phyloP scores from a whole-genome alignment of 2,329 filamentous ascomycete genomes.

The Penicillium sp. region DNA sequence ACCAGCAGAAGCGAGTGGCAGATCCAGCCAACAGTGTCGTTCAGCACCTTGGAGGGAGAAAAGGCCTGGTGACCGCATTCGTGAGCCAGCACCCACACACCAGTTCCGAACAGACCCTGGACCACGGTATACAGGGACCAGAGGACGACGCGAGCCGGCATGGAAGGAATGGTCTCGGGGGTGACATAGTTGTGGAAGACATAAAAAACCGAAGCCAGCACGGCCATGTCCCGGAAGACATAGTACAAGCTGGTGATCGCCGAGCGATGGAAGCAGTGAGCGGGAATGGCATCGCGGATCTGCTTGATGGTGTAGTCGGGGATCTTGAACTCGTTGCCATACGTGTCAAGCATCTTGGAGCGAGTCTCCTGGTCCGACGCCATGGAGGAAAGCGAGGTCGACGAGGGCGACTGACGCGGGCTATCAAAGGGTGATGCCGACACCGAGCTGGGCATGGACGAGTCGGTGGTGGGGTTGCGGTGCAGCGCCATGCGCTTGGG shows the following conservation, averaged over 20 bases:
- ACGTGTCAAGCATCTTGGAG: slow-evolving; percentile 72
- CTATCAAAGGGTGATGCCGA: slow-evolving; percentile 54
- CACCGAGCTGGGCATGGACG: slow-evolving; percentile 51
- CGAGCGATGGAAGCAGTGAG: slow-evolving; percentile 92
- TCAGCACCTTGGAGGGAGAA: slow-evolving; percentile 82
- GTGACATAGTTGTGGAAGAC: slow-evolving; percentile 86
- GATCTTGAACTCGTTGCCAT: slow-evolving; percentile 88
- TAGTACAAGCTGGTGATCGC: slow-evolving; percentile 69
- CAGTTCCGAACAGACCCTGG: slow-evolving; percentile 89
- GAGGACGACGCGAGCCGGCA: slow-evolving; percentile 57
- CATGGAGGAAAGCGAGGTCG: slow-evolving; percentile 87
- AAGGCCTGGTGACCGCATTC: slow-evolving; percentile 97
- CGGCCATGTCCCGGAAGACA: slow-evolving; percentile 72
- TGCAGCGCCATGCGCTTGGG: slow-evolving; percentile 46
- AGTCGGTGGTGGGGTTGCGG: slow-evolving; percentile 50
- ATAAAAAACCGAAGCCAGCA: slow-evolving; percentile 71
- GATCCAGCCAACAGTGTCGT: slow-evolving; percentile 88
- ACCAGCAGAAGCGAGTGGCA: slow-evolving; percentile 84
- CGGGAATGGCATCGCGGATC: slow-evolving; percentile 92
- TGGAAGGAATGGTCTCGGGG: slow-evolving; percentile 70
- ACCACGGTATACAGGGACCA: slow-evolving; percentile 68
- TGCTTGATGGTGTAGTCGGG: slow-evolving; percentile 98
- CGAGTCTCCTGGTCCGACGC: slow-evolving; percentile 56
- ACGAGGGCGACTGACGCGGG: slow-evolving; percentile 63
- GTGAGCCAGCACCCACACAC: slow-evolving; percentile 92